A percentile compares a stretch with the other conserved stretches of the same genome.
phyloP scores from a whole-genome alignment of 2,329 filamentous ascomycete species.

The Dactylellina cionopaga region DNA sequence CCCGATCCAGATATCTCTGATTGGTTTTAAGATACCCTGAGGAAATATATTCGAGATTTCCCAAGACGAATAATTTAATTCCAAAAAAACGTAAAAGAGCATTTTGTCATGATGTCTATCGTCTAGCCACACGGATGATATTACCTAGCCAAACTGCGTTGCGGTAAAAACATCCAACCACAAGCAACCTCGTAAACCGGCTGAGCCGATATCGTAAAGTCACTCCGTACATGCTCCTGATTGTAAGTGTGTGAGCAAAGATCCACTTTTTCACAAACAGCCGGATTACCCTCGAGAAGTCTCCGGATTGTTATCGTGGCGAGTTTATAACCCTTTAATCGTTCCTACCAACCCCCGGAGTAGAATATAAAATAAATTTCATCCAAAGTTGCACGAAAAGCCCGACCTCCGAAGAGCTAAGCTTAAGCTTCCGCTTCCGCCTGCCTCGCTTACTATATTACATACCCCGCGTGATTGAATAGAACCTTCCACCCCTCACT shows the following conservation, averaged over 20 bases:
- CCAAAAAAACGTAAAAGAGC: no score
- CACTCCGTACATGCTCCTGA: no score
- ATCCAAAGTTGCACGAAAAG: background rate
- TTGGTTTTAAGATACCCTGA: no score
- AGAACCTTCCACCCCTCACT: background rate
- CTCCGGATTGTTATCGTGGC: constrained; percentile 25
- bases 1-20: no score
- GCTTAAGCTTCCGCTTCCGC: constrained; percentile 1
- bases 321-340: constrained; percentile 12
- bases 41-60: no score
- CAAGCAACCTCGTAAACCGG: background rate
- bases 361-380: background rate
- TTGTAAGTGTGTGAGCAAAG: background rate
- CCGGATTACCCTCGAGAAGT: constrained; percentile 39
- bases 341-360: background rate
- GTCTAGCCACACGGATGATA: no score
- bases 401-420: background rate
- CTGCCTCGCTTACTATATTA: background rate
- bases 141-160: background rate
- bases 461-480: background rate
- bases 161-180: constrained; percentile 14
- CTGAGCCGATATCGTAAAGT: constrained; percentile 19
- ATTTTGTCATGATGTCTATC: no score
- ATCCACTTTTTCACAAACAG: background rate
- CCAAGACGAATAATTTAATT: no score